A percentile compares a stretch with the other conserved stretches of the same genome.
phyloP scores from a whole-genome alignment of 2,329 filamentous ascomycete species.

The Ophiocordyceps polyrhachis-furcata region DNA sequence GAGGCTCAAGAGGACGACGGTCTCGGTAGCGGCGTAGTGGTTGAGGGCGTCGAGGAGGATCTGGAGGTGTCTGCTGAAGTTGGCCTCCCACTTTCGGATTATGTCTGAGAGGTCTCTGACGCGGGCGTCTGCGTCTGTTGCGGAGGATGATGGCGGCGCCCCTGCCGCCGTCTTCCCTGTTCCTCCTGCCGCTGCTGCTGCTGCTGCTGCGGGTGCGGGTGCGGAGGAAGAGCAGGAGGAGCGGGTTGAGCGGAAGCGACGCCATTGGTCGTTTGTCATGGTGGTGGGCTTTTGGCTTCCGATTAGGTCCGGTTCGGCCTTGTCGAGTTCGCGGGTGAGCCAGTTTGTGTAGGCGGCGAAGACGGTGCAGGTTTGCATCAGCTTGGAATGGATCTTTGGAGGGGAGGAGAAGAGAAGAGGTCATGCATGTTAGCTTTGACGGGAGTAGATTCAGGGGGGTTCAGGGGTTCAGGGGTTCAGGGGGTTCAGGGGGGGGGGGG shows the following conservation, averaged over 20 bases:
- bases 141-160: too few species aligned
- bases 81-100: conserved; percentile 77
- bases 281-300: conserved; percentile 36
- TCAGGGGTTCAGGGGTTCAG: neutral
- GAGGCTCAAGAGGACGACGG: conserved; percentile 76
- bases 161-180: too few species aligned
- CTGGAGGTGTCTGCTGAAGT: conserved; percentile 81
- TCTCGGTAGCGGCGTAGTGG: conserved; percentile 94
- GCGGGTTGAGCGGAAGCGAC: conserved; percentile 32
- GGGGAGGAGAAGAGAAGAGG: neutral
- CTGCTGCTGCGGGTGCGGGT: neutral
- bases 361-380: conserved; percentile 89
- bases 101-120: conserved; percentile 71
- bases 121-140: conserved; percentile 21
- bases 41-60: conserved; percentile 90
- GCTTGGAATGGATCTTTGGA: conserved; percentile 86
- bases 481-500: neutral
- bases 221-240: conserved; percentile 3
- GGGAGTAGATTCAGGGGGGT: neutral
- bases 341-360: conserved; percentile 83
- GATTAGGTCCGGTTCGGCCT: conserved; percentile 62
- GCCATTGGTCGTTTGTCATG: conserved; percentile 44
- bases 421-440: neutral
- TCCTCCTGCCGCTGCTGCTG: too few species aligned
- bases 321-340: conserved; percentile 67